phyloP scores from a whole-genome alignment of 495 filamentous ascomycete species.

The Neurospora intermedia region DNA sequence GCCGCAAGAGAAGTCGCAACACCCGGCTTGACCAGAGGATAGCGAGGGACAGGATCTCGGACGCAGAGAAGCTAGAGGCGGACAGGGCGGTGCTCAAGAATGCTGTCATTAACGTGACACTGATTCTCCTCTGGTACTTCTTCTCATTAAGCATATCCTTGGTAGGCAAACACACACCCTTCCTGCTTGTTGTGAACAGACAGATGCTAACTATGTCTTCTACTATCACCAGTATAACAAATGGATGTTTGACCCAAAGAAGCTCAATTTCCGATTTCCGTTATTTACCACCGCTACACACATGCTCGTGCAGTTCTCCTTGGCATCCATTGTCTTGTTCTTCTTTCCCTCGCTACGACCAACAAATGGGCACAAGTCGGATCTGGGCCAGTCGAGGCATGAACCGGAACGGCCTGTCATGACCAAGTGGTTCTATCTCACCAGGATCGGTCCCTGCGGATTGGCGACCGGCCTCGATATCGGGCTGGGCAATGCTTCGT shows the following conservation, averaged over 20 bases:
- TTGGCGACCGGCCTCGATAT: conserved; percentile 92
- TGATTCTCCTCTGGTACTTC: conserved; percentile 87
- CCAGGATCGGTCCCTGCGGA: conserved; percentile 87
- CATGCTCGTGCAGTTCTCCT: conserved; percentile 90
- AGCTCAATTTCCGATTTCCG: conserved; percentile 85
- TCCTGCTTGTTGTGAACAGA: not conserved
- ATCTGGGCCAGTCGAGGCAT: conserved; percentile 38
- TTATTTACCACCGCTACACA: conserved; percentile 92
- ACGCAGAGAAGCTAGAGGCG: conserved; percentile 55
- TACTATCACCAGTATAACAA: conserved; percentile 73
- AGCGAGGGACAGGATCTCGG: conserved; percentile 42
- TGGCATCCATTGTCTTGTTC: conserved; percentile 70
- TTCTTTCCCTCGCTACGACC: conserved; percentile 80
- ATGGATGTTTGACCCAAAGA: conserved; percentile 93
- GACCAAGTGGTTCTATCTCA: conserved; percentile 84
- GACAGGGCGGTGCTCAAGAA: conserved; percentile 60
- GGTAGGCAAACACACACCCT: conserved; percentile 41
- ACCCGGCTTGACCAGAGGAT: conserved; percentile 66
- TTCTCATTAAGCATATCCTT: conserved; percentile 94
- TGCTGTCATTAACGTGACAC: conserved; percentile 54
- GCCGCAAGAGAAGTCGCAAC: conserved; percentile 52
- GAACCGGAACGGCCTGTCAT: conserved; percentile 63
- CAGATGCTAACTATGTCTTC: not conserved
- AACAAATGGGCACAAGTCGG: conserved; percentile 34
- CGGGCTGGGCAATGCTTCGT: conserved; percentile 87